Conservation (phyloP, 1,284 basidiomycete genomes). For the Cutaneotrichosporon curvatum region DNA sequence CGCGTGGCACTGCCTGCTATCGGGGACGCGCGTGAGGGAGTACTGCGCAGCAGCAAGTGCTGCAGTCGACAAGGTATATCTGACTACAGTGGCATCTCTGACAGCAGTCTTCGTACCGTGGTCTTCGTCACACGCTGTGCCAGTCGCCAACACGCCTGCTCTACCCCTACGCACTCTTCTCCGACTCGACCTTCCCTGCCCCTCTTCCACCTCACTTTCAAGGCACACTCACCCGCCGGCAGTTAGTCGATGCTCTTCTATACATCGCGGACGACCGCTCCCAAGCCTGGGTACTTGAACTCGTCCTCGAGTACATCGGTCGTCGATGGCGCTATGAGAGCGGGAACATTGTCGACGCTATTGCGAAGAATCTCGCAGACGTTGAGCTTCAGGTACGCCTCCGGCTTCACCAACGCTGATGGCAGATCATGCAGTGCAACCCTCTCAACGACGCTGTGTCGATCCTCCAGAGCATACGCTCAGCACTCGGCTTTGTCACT, state of each 20-base stretch:
- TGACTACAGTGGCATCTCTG: background rate
- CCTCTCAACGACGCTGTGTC: constrained; percentile 16
- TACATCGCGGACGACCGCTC: constrained; percentile 10
- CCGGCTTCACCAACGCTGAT: constrained; percentile 6
- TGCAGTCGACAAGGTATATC: constrained; percentile 11
- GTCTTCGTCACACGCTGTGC: constrained; percentile 5
- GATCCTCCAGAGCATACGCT: constrained; percentile 24
- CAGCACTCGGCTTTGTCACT: constrained; percentile 29
- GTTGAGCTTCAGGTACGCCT: constrained; percentile 32
- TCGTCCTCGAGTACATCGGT: constrained; percentile 32
- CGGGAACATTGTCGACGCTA: constrained; percentile 21
- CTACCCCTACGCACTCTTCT: constrained; percentile 22
- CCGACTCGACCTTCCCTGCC: constrained; percentile 5
- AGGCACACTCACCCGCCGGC: constrained; percentile 17
- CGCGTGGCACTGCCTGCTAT: constrained; percentile 17
- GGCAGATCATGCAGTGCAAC: constrained; percentile 22
- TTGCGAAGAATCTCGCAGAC: constrained; percentile 37
- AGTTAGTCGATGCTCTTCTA: constrained; percentile 26
- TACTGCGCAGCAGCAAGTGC: constrained; percentile 11
- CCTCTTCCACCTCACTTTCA: constrained; percentile 10
- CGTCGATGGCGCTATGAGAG: constrained; percentile 21
- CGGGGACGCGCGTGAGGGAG: constrained; percentile 15
- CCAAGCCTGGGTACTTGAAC: constrained; percentile 15
- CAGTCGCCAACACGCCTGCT: constrained; percentile 12
- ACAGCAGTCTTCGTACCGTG: constrained; percentile 3